phyloP scores from a whole-genome alignment of 352 stramenopile species.

The Phytophthora lateralis region DNA sequence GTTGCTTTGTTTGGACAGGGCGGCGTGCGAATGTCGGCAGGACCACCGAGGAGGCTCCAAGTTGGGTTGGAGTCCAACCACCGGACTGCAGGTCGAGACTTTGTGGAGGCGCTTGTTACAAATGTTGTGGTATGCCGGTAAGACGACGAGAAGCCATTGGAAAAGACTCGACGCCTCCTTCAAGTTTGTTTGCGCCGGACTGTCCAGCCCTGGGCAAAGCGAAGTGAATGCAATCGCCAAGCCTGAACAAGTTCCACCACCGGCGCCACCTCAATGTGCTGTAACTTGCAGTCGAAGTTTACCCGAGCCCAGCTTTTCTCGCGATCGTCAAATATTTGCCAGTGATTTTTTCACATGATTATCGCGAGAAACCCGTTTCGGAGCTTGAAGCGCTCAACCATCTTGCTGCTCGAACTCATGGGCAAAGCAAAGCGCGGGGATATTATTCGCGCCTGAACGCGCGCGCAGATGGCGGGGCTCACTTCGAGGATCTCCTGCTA shows the following conservation, averaged over 20 bases:
- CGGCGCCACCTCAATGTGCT: not conserved
- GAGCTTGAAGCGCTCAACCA: not conserved
- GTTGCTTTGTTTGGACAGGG: conserved; percentile 22
- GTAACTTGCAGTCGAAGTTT: not conserved
- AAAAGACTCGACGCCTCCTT: not conserved
- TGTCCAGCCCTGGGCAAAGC: not conserved
- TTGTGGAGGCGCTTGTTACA: no score
- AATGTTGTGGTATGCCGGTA: no score
- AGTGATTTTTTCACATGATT: not conserved
- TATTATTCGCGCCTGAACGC: not conserved
- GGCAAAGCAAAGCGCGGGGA: not conserved
- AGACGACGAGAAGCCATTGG: not conserved
- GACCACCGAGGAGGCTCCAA: no score
- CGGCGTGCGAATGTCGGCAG: not conserved
- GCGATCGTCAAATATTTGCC: conserved; percentile 1
- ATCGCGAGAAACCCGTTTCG: not conserved
- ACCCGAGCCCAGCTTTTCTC: not conserved
- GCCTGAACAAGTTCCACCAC: not conserved
- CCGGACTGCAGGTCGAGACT: no score
- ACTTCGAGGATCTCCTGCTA: no score
- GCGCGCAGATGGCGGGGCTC: not conserved
- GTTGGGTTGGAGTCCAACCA: no score
- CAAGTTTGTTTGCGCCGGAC: conserved; percentile 4
- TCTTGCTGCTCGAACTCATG: not conserved
- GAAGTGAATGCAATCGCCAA: no score